Percentiles rank a stretch among this genome's conserved stretches.
These are phyloP conservation scores for Talaromyces sp. DNA, from an alignment of 2,329 filamentous ascomycete genomes.

Conservation along the genomic window DNA sequence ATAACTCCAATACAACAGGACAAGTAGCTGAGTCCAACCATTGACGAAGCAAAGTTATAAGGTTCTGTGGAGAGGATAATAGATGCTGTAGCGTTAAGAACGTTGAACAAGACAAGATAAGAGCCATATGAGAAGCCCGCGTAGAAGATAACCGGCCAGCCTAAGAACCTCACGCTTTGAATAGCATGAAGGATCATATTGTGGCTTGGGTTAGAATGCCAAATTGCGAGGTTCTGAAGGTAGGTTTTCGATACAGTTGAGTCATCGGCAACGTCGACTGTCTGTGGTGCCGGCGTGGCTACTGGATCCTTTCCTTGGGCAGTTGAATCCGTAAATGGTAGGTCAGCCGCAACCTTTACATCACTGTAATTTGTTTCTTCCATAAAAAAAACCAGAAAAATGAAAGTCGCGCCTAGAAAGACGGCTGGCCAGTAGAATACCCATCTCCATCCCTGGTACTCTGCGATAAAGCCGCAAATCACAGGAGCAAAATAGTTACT, in stretches of 20 bases:
- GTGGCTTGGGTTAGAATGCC: constrained; percentile 23
- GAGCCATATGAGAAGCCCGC: constrained; percentile 35
- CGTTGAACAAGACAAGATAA: constrained; percentile 36
- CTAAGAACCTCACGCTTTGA: constrained; percentile 29
- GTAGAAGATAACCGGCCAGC: constrained; percentile 36
- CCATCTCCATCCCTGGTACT: constrained; percentile 44
- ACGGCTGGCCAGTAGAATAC: constrained; percentile 50
- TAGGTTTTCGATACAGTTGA: constrained; percentile 26
- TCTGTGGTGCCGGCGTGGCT: neutral
- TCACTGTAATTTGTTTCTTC: constrained; percentile 51
- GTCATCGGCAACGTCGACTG: constrained; percentile 5
- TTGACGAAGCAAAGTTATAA: constrained; percentile 33
- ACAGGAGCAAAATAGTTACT: constrained; percentile 42
- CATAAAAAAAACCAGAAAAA: constrained; percentile 51
- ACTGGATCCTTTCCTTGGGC: neutral
- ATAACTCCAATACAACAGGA: constrained; percentile 30
- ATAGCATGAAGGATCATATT: constrained; percentile 28
- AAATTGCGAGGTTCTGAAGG: constrained; percentile 26
- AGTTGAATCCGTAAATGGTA: neutral
- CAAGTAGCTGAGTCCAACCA: constrained; percentile 35
- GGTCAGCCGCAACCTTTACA: neutral
- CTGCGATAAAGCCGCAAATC: constrained; percentile 43
- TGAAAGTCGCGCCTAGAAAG: constrained; percentile 40
- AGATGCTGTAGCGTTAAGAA: constrained; percentile 34
- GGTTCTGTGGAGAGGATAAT: constrained; percentile 30